Evolutionary conservation across 495 filamentous ascomycete genomes (phyloP).

Genomic region (Xylaria bambusicola): DNA sequence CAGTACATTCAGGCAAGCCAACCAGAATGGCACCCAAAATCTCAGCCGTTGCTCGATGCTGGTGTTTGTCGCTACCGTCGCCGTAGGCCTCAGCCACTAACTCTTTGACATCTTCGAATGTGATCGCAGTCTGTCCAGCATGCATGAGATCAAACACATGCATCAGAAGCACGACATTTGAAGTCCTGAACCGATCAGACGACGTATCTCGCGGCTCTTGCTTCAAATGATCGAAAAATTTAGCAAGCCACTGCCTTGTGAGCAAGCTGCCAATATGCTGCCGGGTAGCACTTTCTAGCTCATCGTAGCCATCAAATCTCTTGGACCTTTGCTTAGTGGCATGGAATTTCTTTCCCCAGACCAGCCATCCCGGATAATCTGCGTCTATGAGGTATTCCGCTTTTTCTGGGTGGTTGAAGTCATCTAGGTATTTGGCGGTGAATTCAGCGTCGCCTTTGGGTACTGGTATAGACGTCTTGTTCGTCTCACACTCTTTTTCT

Average conservation of each 20-base stretch:
- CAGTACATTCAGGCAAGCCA: conserved; percentile 69
- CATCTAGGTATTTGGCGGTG: conserved; percentile 73
- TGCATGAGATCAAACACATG: conserved; percentile 87
- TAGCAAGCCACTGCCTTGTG: conserved; percentile 80
- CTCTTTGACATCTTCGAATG: conserved; percentile 85
- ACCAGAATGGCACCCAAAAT: conserved; percentile 84
- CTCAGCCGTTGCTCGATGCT: conserved; percentile 93
- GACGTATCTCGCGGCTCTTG: conserved; percentile 88
- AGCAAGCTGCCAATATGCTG: conserved; percentile 78
- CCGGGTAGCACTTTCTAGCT: conserved; percentile 73
- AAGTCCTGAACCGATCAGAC: conserved; percentile 85
- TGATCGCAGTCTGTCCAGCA: conserved; percentile 69
- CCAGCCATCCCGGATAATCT: conserved; percentile 96
- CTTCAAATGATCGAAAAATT: conserved; percentile 90
- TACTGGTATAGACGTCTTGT: conserved; percentile 73
- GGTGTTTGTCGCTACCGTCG: conserved; percentile 95
- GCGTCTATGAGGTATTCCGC: conserved; percentile 87
- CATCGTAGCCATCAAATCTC: conserved; percentile 77
- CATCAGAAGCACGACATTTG: conserved; percentile 79
- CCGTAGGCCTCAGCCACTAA: conserved; percentile 73
- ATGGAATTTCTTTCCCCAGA: conserved; percentile 84
- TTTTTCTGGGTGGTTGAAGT: conserved; percentile 73
- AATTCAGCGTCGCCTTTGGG: conserved; percentile 70
- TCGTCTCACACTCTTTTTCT: conserved; percentile 70
- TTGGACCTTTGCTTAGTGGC: conserved; percentile 71